Evolutionary conservation across 768 basidiomycete species (phyloP).

Genomic region (Collybiopsis confluens): DNA sequence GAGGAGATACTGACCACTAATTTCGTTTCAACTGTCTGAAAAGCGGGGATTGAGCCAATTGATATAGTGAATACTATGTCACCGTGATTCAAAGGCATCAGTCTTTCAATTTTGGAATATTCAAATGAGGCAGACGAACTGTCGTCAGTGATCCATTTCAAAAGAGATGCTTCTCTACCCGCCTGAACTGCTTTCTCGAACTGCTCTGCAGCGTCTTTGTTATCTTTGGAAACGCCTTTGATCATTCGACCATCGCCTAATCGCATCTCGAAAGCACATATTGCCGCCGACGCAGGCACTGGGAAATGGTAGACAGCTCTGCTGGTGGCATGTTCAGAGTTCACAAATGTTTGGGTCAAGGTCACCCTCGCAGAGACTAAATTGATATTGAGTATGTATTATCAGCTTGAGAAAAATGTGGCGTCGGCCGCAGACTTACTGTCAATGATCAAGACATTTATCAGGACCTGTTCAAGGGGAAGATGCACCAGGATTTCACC

Average conservation of each 20-base stretch:
- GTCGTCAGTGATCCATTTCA: constrained; percentile 49
- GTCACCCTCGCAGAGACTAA: constrained; percentile 42
- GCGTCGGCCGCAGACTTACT: constrained; percentile 22
- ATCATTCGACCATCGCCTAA: constrained; percentile 39
- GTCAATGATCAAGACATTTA: constrained; percentile 39
- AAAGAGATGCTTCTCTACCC: constrained; percentile 39
- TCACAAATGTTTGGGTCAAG: constrained; percentile 36
- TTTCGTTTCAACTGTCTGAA: constrained; percentile 32
- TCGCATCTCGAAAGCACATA: constrained; percentile 51
- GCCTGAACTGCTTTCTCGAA: constrained; percentile 35
- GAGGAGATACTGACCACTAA: constrained; percentile 34
- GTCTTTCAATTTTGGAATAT: not conserved
- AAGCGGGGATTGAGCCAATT: constrained; percentile 46
- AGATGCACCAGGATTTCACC: constrained; percentile 21
- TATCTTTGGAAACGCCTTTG: constrained; percentile 46
- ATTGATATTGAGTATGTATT: too few species aligned
- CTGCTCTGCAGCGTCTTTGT: constrained; percentile 32
- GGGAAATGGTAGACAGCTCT: constrained; percentile 57
- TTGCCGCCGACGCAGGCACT: constrained; percentile 48
- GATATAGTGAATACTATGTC: constrained; percentile 55
- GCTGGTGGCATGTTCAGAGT: constrained; percentile 31
- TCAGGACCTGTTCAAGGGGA: constrained; percentile 35
- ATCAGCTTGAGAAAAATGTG: not conserved
- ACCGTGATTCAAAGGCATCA: not conserved
- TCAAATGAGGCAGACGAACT: constrained; percentile 27